phyloP scores from a whole-genome alignment of 2,329 filamentous ascomycete species.

The Aspergillus sp. region DNA sequence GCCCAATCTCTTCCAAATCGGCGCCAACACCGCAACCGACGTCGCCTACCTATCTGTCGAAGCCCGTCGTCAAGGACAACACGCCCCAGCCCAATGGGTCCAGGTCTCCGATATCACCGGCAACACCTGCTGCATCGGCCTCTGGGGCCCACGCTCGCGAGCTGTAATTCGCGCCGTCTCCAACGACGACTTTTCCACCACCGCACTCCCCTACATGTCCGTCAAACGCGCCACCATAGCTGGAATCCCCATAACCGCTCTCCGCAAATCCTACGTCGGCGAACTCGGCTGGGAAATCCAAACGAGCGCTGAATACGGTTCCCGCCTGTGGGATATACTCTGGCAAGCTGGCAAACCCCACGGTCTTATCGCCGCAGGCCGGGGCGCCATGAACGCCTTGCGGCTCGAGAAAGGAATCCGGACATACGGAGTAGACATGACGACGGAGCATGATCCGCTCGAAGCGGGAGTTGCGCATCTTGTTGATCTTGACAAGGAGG shows the following conservation, averaged over 20 bases:
- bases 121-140: conserved; percentile 61
- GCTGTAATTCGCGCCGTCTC: conserved; percentile 52
- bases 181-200: conserved; percentile 28
- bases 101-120: conserved; percentile 63
- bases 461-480: conserved; percentile 59
- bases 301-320: conserved; percentile 60
- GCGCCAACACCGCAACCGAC: conserved; percentile 59
- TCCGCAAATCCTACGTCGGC: conserved; percentile 63
- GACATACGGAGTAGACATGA: conserved; percentile 61
- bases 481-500: conserved; percentile 43
- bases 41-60: conserved; percentile 57
- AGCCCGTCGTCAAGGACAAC: conserved; percentile 52
- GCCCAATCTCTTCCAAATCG: conserved; percentile 52
- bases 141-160: conserved; percentile 61
- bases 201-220: conserved; percentile 53
- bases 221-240: conserved; percentile 54
- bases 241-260: conserved; percentile 59
- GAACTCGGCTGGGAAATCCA: conserved; percentile 66
- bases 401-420: conserved; percentile 63
- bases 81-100: conserved; percentile 46
- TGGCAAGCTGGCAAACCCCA: conserved; percentile 57
- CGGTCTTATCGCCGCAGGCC: conserved; percentile 61
- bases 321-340: conserved; percentile 60
- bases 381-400: conserved; percentile 60
- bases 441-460: conserved; percentile 61